These are phyloP conservation scores for Collybia mongolica DNA, from an alignment of 768 basidiomycete species.

Conservation along the genomic window DNA sequence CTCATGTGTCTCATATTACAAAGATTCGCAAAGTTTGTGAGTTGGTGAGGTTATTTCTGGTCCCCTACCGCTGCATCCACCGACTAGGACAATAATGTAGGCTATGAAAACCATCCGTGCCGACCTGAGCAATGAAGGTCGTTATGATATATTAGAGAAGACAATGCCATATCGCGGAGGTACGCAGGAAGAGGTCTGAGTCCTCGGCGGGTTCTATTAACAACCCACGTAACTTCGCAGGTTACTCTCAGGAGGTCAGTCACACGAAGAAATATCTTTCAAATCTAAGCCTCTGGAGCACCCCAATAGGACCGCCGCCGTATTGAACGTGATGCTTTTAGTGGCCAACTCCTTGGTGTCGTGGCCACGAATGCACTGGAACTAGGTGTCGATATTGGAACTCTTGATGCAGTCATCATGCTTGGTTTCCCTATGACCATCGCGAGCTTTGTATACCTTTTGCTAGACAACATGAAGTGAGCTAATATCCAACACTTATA, in stretches of 20 bases:
- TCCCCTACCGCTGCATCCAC: not conserved
- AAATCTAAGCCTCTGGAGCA: conserved; percentile 1
- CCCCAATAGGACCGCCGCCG: conserved; percentile 65
- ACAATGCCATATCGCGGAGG: conserved; percentile 87
- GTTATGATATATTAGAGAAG: conserved; percentile 69
- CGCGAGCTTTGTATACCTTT: conserved; percentile 69
- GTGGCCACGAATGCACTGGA: conserved; percentile 90
- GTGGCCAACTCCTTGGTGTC: conserved; percentile 79
- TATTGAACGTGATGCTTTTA: conserved; percentile 87
- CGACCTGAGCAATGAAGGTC: conserved; percentile 71
- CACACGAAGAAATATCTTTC: not conserved
- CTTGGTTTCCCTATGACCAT: conserved; percentile 80
- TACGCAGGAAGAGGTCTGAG: conserved; percentile 22
- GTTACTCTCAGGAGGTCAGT: conserved; percentile 70
- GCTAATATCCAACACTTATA: not conserved
- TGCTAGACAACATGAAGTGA: not conserved
- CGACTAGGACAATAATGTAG: conserved; percentile 34
- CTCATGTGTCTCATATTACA: not conserved
- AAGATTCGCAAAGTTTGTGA: conserved; percentile 84
- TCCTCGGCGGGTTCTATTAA: too few relatives aligned
- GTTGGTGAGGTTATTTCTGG: conserved; percentile 43
- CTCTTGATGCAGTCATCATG: conserved; percentile 87
- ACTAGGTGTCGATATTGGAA: conserved; percentile 88
- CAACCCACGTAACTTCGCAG: conserved; percentile 27
- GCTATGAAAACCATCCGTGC: conserved; percentile 76